A percentile compares a stretch with the other conserved stretches of the same genome.
These are phyloP conservation scores for Penicillium coprophilum DNA, from an alignment of 495 filamentous ascomycete species.

Conservation along the genomic window DNA sequence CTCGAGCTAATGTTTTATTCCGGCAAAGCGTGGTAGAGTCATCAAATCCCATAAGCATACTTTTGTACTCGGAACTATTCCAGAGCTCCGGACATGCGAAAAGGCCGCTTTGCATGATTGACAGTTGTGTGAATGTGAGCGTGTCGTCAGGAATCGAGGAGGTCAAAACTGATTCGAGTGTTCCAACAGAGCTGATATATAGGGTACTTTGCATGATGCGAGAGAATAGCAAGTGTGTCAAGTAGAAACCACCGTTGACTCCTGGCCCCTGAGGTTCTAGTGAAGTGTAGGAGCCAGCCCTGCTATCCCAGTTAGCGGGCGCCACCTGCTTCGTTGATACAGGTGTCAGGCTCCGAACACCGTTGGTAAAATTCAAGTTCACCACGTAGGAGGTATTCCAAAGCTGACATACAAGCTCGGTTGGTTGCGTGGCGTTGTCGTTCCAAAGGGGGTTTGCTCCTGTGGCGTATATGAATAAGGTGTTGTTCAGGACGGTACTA, in stretches of 20 bases:
- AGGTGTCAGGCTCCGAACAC: neutral
- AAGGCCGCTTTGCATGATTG: slow-evolving; percentile 1
- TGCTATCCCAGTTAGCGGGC: neutral
- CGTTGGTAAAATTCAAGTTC: neutral
- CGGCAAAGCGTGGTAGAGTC: neutral
- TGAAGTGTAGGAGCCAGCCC: neutral
- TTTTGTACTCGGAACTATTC: neutral
- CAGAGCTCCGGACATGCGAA: slow-evolving; percentile 8
- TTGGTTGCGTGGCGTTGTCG: neutral
- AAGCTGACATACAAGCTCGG: slow-evolving; percentile 7
- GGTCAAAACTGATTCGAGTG: too few relatives aligned
- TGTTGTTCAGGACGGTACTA: neutral
- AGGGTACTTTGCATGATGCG: neutral
- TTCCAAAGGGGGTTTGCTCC: neutral
- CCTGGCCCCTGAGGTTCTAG: neutral
- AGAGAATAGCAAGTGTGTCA: slow-evolving; percentile 5
- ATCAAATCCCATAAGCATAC: neutral
- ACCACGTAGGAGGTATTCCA: slow-evolving; percentile 11
- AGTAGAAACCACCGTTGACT: neutral
- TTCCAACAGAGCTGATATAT: neutral
- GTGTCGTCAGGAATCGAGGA: neutral
- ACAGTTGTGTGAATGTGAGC: neutral
- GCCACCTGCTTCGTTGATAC: neutral
- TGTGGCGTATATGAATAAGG: slow-evolving; percentile 4
- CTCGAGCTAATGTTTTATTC: slow-evolving; percentile 5